Base-by-base conservation (phyloP, 140 eudicot genomes). In the Erigeron philadelphicus region DNA sequence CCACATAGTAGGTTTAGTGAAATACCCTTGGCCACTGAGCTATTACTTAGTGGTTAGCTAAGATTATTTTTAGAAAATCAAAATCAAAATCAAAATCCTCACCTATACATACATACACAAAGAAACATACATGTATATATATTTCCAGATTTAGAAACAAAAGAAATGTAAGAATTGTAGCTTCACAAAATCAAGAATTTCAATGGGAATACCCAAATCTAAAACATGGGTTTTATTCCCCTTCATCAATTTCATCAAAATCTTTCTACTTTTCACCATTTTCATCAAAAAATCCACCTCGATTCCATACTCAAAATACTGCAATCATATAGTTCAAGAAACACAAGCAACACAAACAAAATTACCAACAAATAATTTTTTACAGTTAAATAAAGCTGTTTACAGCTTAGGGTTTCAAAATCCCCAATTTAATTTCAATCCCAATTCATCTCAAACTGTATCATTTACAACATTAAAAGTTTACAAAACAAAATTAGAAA, bases 231-330 rank as follows among this genome's bases (percentile, higher is more conserved):
- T 72, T 72, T 54, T 41, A 15, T 68, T 44, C 43, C 9, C 57
- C 61, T 38, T 66, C 42, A 10, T 53, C 70, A 54, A 42, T 61
- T 6, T 62, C 75, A 71, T 81, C 64, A 70, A 67, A 10, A 57
- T 80, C 78, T 12, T 46, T 77, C 58, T 81, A 40, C 31, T 83
- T 70, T n/a, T 68, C 52, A 59, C 76, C 25, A 52, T 67, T 60
- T 46, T 64, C 18, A 43, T 78, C 78, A 16, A 76, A 13, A 68
- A 78, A 55, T 41, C 87, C 58, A 52, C 81, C 66, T 77, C 81
- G 59, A 70, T 70, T 48, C 31, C 88, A 6, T 92, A 88, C 76
- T 57, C 86, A 53, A 60, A 64, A 3, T 73, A 84, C 79, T 92
- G 96, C 77, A 75, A 77, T 61, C 76, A 38, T 65, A 62, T 76